phyloP scores from a whole-genome alignment of 352 stramenopile genomes.

The Pythium insidiosum region DNA sequence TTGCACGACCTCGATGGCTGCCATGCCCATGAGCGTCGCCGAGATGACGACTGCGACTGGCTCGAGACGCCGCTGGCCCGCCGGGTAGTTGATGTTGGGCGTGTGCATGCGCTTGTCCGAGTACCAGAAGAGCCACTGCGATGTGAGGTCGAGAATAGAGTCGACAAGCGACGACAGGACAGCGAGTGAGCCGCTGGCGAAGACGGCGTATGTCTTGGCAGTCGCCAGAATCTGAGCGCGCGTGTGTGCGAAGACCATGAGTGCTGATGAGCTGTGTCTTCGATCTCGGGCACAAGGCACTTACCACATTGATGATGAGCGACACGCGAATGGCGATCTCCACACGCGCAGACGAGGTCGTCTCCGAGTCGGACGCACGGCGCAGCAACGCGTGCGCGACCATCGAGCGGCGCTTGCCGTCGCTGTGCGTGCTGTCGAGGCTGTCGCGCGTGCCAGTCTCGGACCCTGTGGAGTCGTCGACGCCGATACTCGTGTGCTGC shows the following conservation, averaged over 20 bases:
- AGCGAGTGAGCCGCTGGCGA: conserved; percentile 86
- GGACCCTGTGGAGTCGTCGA: too few relatives aligned
- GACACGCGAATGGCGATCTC: conserved; percentile 66
- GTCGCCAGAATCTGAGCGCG: conserved; percentile 40
- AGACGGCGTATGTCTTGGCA: conserved; percentile 68
- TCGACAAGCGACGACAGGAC: conserved; percentile 94
- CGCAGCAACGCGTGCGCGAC: conserved; percentile 62
- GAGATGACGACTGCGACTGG: conserved; percentile 94
- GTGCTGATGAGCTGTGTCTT: too few relatives aligned
- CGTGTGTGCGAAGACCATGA: too few relatives aligned
- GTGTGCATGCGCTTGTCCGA: conserved; percentile 90
- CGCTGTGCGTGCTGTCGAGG: not conserved
- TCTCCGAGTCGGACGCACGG: conserved; percentile 52
- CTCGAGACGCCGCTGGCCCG: conserved; percentile 88
- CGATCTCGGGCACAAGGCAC: conserved; percentile 12
- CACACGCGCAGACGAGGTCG: conserved; percentile 35
- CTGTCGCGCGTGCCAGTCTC: too few relatives aligned
- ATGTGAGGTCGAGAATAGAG: conserved; percentile 91
- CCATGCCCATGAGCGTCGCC: conserved; percentile 96
- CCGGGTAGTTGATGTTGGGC: conserved; percentile 89
- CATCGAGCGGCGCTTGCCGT: conserved; percentile 32
- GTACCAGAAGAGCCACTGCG: conserved; percentile 91
- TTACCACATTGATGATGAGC: conserved; percentile 60
- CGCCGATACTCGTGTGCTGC: too few relatives aligned
- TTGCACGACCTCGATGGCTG: conserved; percentile 93